Conservation (phyloP, 2,329 filamentous ascomycete species). For the Lecanicillium sp. region DNA sequence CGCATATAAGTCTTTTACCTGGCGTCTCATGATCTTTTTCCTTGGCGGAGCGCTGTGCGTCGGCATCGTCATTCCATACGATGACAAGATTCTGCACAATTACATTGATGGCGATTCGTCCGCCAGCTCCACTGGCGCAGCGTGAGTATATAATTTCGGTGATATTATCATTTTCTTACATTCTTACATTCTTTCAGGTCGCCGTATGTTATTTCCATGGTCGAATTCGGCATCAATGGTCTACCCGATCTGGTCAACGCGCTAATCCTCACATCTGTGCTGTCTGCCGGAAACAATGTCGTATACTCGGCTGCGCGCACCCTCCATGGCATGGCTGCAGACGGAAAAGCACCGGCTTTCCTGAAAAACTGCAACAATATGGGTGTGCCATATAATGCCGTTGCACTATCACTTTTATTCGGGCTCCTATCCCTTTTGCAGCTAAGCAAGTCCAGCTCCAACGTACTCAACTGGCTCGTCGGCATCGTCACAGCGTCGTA, state of each 20-base stretch:
- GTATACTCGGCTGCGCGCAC: slow-evolving; percentile 52
- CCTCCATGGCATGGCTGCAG: slow-evolving; percentile 50
- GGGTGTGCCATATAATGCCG: slow-evolving; percentile 25
- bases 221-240: slow-evolving; percentile 53
- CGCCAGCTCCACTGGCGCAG: slow-evolving; percentile 20
- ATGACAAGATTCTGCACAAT: slow-evolving; percentile 43
- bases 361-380: slow-evolving; percentile 18
- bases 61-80: slow-evolving; percentile 42
- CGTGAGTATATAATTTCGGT: slow-evolving; percentile 15
- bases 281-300: slow-evolving; percentile 54
- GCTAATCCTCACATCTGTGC: slow-evolving; percentile 43
- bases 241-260: slow-evolving; percentile 63
- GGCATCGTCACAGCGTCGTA: slow-evolving; percentile 48
- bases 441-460: slow-evolving; percentile 39
- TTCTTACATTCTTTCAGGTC: neutral
- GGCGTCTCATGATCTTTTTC: slow-evolving; percentile 47
- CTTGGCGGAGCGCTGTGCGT: slow-evolving; percentile 58
- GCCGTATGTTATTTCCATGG: slow-evolving; percentile 63
- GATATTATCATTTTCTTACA: neutral
- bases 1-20: slow-evolving; percentile 49
- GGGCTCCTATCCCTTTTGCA: slow-evolving; percentile 17
- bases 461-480: slow-evolving; percentile 54
- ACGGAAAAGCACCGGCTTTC: slow-evolving; percentile 42
- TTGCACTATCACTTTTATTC: slow-evolving; percentile 17
- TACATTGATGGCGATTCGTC: slow-evolving; percentile 40